phyloP scores from a whole-genome alignment of 2,329 filamentous ascomycete genomes.

The Sporothrix schenckii region DNA sequence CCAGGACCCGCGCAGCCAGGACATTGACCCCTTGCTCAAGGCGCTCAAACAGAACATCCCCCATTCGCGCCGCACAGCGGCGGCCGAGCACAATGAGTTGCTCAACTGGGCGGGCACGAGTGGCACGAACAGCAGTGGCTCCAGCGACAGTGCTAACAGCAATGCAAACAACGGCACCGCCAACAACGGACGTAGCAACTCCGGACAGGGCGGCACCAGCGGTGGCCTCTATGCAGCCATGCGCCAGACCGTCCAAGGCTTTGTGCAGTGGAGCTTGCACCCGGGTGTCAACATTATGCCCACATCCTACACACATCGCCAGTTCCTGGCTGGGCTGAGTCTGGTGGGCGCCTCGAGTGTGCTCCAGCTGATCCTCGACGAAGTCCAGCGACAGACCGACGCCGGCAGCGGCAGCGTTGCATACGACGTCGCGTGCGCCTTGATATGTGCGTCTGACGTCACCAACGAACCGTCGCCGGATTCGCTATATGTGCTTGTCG shows the following conservation, averaged over 20 bases:
- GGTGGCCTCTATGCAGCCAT: conserved; percentile 62
- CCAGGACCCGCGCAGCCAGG: conserved; percentile 66
- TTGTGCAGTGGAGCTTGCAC: conserved; percentile 69
- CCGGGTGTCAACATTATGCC: conserved; percentile 58
- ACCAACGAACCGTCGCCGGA: conserved; percentile 47
- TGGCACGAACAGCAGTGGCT: not conserved
- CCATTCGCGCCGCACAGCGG: conserved; percentile 63
- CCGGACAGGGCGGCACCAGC: conserved; percentile 45
- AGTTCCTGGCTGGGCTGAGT: conserved; percentile 63
- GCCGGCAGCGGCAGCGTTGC: conserved; percentile 61
- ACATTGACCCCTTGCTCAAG: conserved; percentile 70
- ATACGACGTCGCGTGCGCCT: conserved; percentile 69
- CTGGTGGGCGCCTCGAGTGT: conserved; percentile 65
- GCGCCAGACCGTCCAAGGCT: conserved; percentile 62
- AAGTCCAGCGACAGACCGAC: conserved; percentile 65
- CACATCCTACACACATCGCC: conserved; percentile 71
- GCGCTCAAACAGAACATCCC: conserved; percentile 63
- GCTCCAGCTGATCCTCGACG: conserved; percentile 66
- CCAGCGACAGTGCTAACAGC: not conserved
- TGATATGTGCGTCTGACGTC: conserved; percentile 69
- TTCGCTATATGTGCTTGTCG: conserved; percentile 34
- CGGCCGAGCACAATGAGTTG: conserved; percentile 66
- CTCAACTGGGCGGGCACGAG: conserved; percentile 61
- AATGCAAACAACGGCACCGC: not conserved
- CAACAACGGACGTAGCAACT: conserved; percentile 40